Evolutionary conservation across 305 asterid species (phyloP).

Genomic region (Fraxinus velutina): DNA sequence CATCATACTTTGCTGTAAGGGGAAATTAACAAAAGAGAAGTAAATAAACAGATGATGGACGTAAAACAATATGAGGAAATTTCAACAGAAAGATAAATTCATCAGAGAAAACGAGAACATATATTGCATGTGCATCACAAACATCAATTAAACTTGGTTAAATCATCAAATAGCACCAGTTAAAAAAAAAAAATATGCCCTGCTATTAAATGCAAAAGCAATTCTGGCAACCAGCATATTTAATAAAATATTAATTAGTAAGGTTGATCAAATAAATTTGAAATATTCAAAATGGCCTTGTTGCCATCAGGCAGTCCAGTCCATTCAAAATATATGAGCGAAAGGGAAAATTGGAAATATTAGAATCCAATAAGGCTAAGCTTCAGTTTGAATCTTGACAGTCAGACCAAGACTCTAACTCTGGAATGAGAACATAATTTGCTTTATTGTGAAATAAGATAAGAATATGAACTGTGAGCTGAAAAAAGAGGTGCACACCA

Average conservation of each 20-base stretch:
- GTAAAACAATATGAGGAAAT: not conserved
- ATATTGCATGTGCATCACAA: not conserved
- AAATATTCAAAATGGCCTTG: not conserved
- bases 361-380: not conserved
- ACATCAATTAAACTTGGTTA: not conserved
- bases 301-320: not conserved
- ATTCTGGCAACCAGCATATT: slow-evolving; percentile 9
- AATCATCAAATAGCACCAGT: not conserved
- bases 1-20: slow-evolving; percentile 77
- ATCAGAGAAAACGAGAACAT: not conserved
- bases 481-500: slow-evolving; percentile 41
- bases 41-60: not conserved
- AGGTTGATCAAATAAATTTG: not conserved
- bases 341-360: not conserved
- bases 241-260: not conserved
- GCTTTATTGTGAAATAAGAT: not conserved
- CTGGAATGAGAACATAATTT: not conserved
- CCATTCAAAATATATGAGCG: not conserved
- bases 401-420: not conserved
- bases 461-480: not conserved
- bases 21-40: not conserved
- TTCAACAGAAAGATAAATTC: not conserved
- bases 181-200: not conserved
- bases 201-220: slow-evolving; percentile 5
- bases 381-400: not conserved